A percentile compares a stretch with the other conserved stretches of the same genome.
Evolutionary conservation across 306 rosid genomes (phyloP).

Genomic region (Carpinus fangiana): DNA sequence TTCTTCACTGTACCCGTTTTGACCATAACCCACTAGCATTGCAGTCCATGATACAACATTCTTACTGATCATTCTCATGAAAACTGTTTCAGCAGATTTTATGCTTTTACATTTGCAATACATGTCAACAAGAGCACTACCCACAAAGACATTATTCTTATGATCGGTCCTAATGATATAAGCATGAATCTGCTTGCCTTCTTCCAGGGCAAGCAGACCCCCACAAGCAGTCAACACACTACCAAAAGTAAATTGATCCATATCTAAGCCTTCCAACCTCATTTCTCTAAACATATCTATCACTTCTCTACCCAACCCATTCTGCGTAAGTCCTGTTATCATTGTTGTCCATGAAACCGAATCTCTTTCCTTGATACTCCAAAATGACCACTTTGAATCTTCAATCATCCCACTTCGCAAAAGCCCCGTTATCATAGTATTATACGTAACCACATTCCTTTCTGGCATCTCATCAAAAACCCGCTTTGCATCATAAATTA

Average conservation of each 20-base stretch:
- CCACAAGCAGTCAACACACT: constrained; percentile 91
- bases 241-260: constrained; percentile 90
- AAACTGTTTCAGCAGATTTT: constrained; percentile 69
- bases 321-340: constrained; percentile 75
- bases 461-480: constrained; percentile 59
- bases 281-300: constrained; percentile 56
- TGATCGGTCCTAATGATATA: constrained; percentile 63
- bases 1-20: constrained; percentile 83
- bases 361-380: constrained; percentile 64
- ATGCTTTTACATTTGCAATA: constrained; percentile 76
- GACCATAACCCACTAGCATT: constrained; percentile 89
- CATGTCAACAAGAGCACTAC: constrained; percentile 95
- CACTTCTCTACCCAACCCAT: constrained; percentile 61
- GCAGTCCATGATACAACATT: constrained; percentile 95
- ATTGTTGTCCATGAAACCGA: constrained; percentile 82
- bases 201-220: constrained; percentile 54
- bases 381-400: constrained; percentile 55
- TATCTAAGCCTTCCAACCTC: constrained; percentile 52
- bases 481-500: constrained; percentile 52
- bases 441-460: constrained; percentile 73
- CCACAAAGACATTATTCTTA: constrained; percentile 68
- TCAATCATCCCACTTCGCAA: constrained; percentile 58
- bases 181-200: constrained; percentile 85
- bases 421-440: constrained; percentile 69
- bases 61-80: constrained; percentile 67